Evolutionary conservation across 2,329 filamentous ascomycete genomes (phyloP).

Genomic region (Penicillium paneum): DNA sequence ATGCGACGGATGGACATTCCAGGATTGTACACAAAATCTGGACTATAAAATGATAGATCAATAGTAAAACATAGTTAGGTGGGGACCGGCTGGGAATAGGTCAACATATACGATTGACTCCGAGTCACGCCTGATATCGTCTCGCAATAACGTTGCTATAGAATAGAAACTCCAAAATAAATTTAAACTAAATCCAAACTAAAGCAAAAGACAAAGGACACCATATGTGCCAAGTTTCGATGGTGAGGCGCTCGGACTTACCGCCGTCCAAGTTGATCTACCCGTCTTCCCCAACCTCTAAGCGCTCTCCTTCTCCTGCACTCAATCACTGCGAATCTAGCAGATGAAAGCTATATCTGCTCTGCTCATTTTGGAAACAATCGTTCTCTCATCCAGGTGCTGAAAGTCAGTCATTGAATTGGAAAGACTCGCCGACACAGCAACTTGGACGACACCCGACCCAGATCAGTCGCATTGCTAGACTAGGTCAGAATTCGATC

Average conservation of each 20-base stretch:
- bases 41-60: not conserved
- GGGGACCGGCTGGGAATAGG: not conserved
- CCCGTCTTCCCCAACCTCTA: slow-evolving; percentile 12
- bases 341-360: not conserved
- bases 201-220: not conserved
- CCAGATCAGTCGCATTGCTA: slow-evolving; percentile 1
- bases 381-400: not conserved
- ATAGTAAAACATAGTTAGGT: not conserved
- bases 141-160: not conserved
- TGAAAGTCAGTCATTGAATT: not conserved
- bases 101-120: not conserved
- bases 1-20: not conserved
- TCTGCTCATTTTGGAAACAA: not conserved
- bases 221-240: slow-evolving; percentile 7
- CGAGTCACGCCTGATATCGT: not conserved
- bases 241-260: slow-evolving; percentile 15
- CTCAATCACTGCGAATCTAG: not conserved
- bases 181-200: not conserved
- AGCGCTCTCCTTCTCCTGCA: slow-evolving; percentile 12
- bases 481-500: not conserved
- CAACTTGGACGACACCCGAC: not conserved
- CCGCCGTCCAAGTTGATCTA: slow-evolving; percentile 15
- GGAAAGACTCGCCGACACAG: not conserved
- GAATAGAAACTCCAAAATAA: not conserved
- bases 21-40: not conserved